Conservation (phyloP, 106 monocot species). For the Ottelia alismoides region DNA sequence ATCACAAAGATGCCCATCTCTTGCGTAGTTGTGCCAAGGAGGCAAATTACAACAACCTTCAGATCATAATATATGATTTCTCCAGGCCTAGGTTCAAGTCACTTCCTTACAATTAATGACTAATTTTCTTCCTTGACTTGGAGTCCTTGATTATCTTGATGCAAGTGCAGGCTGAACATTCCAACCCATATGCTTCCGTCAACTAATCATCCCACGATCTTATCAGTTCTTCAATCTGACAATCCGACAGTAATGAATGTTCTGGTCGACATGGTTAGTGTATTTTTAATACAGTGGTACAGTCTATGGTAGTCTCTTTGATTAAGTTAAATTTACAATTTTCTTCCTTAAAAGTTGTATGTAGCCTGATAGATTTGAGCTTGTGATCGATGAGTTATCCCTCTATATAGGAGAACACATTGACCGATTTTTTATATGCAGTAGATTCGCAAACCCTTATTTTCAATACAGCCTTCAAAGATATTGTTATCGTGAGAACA, state of each 20-base stretch:
- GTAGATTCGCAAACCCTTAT: too few species aligned
- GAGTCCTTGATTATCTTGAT: background rate
- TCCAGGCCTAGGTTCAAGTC: conserved; percentile 48
- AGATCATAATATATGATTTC: conserved; percentile 94
- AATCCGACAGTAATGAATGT: conserved; percentile 75
- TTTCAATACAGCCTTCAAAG: too few species aligned
- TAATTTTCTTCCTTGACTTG: too few species aligned
- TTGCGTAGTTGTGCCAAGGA: conserved; percentile 81
- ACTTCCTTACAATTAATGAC: background rate
- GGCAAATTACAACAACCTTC: conserved; percentile 65
- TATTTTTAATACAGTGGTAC: too few species aligned
- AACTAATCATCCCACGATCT: conserved; percentile 70
- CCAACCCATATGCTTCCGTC: conserved; percentile 61
- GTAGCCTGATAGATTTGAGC: too few species aligned
- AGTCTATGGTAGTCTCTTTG: too few species aligned
- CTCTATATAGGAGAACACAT: too few species aligned
- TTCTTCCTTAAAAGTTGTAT: too few species aligned
- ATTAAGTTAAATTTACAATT: too few species aligned
- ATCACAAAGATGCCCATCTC: conserved; percentile 71
- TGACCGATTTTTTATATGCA: too few species aligned
- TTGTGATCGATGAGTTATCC: too few species aligned
- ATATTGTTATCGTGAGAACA: too few species aligned
- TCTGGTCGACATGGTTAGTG: conserved; percentile 86
- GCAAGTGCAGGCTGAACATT: conserved; percentile 53
- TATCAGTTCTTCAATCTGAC: conserved; percentile 72